phyloP scores from a whole-genome alignment of 495 filamentous ascomycete genomes.

The Stereocaulon alpinum region DNA sequence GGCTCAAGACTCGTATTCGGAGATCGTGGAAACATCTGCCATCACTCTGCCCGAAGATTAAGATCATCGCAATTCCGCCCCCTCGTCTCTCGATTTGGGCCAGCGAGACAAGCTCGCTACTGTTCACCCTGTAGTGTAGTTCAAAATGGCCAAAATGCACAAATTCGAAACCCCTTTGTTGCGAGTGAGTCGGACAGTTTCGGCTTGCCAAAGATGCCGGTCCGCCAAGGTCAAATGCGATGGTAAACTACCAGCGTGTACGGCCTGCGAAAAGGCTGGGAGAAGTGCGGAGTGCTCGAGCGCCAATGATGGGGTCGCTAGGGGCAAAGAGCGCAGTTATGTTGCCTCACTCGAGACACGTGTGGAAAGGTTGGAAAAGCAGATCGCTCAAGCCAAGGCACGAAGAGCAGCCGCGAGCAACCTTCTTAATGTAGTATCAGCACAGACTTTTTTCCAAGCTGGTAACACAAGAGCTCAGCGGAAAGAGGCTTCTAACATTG shows the following conservation, averaged over 20 bases:
- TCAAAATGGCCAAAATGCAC: not conserved
- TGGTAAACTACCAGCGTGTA: slow-evolving; percentile 86
- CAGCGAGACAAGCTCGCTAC: not conserved
- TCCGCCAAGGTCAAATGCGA: slow-evolving; percentile 93
- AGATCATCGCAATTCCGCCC: not conserved
- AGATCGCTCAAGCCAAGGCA: slow-evolving; percentile 49
- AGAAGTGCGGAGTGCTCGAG: slow-evolving; percentile 78
- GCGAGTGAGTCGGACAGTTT: slow-evolving; percentile 82
- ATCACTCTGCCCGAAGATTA: not conserved
- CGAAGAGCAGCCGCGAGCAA: slow-evolving; percentile 29
- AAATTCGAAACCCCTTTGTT: slow-evolving; percentile 62
- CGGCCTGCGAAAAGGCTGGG: slow-evolving; percentile 79
- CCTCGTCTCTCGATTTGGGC: not conserved
- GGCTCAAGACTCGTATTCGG: not conserved
- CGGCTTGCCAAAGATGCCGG: slow-evolving; percentile 86
- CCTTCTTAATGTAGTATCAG: slow-evolving; percentile 32
- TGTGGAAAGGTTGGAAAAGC: slow-evolving; percentile 73
- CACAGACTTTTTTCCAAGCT: slow-evolving; percentile 3
- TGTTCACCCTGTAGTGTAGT: not conserved
- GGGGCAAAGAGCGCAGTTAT: slow-evolving; percentile 91
- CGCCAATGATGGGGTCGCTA: slow-evolving; percentile 85
- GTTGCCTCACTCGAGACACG: slow-evolving; percentile 83
- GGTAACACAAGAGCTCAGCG: slow-evolving; percentile 27
- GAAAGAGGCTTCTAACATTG: slow-evolving; percentile 63
- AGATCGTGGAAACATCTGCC: not conserved